Evolutionary conservation across 2,329 filamentous ascomycete species (phyloP).

Genomic region (Triangularia verruculosa): DNA sequence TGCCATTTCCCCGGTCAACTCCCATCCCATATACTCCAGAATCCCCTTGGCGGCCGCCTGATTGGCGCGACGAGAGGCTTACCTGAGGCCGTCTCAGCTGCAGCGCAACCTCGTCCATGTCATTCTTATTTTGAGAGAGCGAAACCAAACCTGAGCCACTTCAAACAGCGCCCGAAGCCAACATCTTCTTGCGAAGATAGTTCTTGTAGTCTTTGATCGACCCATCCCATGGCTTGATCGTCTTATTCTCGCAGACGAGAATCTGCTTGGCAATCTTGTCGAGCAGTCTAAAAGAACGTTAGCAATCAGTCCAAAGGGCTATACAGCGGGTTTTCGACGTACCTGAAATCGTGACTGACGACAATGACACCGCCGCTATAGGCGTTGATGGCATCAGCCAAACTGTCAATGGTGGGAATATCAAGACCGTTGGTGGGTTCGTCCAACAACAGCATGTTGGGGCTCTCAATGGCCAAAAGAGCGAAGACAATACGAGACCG

Average conservation of each 20-base stretch:
- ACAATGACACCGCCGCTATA: slow-evolving; percentile 96
- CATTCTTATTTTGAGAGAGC: slow-evolving; percentile 1
- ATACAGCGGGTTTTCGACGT: slow-evolving; percentile 37
- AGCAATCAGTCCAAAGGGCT: not conserved
- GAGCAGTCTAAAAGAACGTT: slow-evolving; percentile 62
- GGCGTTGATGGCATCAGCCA: slow-evolving; percentile 96
- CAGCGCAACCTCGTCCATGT: not conserved
- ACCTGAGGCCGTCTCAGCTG: not conserved
- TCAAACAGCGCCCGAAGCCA: slow-evolving; percentile 81
- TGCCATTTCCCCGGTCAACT: not conserved
- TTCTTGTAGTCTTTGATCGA: slow-evolving; percentile 95
- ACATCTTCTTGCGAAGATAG: slow-evolving; percentile 98
- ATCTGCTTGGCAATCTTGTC: slow-evolving; percentile 99
- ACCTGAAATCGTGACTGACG: slow-evolving; percentile 98
- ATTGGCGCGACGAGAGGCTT: not conserved
- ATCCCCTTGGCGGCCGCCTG: not conserved
- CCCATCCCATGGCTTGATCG: slow-evolving; percentile 85
- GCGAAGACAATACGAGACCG: slow-evolving; percentile 98
- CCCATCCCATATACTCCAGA: not conserved
- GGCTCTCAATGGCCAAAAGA: slow-evolving; percentile 86
- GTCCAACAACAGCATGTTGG: slow-evolving; percentile 97
- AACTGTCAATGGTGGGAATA: slow-evolving; percentile 95
- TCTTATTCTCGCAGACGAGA: slow-evolving; percentile 98
- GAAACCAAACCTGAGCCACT: slow-evolving; percentile 15
- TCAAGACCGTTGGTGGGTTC: slow-evolving; percentile 99